Percentiles rank a stretch among this genome's conserved stretches.
These are phyloP conservation scores for Rhizophagus clarus DNA, from an alignment of 192 early-diverging fungal species.

Conservation along the genomic window DNA sequence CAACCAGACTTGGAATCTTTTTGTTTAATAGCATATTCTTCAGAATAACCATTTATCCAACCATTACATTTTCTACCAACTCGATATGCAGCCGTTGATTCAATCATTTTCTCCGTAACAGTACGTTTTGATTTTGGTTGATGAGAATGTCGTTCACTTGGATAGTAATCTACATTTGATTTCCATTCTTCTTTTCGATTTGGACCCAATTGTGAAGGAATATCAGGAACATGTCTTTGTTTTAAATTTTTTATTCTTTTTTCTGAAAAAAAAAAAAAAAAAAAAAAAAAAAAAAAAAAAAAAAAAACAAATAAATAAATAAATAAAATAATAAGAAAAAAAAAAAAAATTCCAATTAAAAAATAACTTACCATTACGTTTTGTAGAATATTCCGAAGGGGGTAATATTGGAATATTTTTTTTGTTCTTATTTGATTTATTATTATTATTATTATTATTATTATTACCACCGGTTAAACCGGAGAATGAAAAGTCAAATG, in stretches of 20 bases:
- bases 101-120: background rate
- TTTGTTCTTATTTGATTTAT: background rate
- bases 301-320: background rate
- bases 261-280: background rate
- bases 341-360: background rate
- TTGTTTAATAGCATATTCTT: conserved; percentile 10
- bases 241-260: background rate
- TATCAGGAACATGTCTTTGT: background rate
- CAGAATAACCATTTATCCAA: conserved; percentile 9
- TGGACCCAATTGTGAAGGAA: conserved; percentile 3
- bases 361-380: background rate
- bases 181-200: background rate
- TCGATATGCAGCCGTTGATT: background rate
- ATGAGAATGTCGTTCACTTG: background rate
- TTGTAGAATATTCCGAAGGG: background rate
- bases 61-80: conserved; percentile 3
- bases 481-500: background rate
- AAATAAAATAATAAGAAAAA: background rate
- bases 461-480: background rate
- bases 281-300: background rate
- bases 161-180: background rate
- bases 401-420: background rate
- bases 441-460: background rate
- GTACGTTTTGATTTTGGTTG: conserved; percentile 1
- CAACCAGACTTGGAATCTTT: background rate